Percentiles rank a stretch among this genome's conserved stretches.
Evolutionary conservation across 2,329 filamentous ascomycete species (phyloP).

Genomic region (Colletotrichum sansevieriae): DNA sequence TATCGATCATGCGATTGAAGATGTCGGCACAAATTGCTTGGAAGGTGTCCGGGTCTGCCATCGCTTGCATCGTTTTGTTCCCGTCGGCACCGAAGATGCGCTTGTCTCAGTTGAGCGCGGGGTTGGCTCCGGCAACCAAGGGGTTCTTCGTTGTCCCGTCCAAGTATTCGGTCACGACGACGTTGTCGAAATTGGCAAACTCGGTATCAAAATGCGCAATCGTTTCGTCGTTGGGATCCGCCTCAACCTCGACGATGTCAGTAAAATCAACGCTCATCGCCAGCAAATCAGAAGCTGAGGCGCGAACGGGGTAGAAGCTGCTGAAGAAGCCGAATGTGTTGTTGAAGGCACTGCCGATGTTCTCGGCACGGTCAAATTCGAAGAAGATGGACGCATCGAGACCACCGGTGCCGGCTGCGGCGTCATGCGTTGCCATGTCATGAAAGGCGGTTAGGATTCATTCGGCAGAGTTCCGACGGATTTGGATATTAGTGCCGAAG

Average conservation of each 20-base stretch:
- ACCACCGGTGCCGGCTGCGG: constrained; percentile 43
- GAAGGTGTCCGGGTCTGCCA: constrained; percentile 51
- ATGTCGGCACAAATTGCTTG: constrained; percentile 49
- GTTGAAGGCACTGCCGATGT: constrained; percentile 43
- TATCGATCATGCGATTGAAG: constrained; percentile 53
- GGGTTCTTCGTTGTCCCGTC: constrained; percentile 57
- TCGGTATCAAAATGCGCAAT: constrained; percentile 53
- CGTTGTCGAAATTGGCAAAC: constrained; percentile 63
- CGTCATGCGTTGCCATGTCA: constrained; percentile 45
- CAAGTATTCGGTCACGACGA: constrained; percentile 58
- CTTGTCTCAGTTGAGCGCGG: constrained; percentile 56
- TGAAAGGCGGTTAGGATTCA: constrained; percentile 48
- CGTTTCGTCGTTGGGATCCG: constrained; percentile 44
- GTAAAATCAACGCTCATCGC: constrained; percentile 52
- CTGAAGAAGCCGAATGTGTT: constrained; percentile 48
- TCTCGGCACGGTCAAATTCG: constrained; percentile 44
- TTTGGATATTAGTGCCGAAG: constrained; percentile 39
- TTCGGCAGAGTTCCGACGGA: constrained; percentile 45
- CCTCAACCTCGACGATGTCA: constrained; percentile 47
- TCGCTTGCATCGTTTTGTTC: constrained; percentile 57
- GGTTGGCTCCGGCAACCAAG: constrained; percentile 55
- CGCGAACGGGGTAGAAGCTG: constrained; percentile 42
- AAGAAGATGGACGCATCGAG: constrained; percentile 47
- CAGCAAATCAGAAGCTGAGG: constrained; percentile 46
- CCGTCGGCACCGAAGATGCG: constrained; percentile 59